Evolutionary conservation across 2,329 filamentous ascomycete genomes (phyloP).

Genomic region (Nothophaeocryptopus gaeumannii): DNA sequence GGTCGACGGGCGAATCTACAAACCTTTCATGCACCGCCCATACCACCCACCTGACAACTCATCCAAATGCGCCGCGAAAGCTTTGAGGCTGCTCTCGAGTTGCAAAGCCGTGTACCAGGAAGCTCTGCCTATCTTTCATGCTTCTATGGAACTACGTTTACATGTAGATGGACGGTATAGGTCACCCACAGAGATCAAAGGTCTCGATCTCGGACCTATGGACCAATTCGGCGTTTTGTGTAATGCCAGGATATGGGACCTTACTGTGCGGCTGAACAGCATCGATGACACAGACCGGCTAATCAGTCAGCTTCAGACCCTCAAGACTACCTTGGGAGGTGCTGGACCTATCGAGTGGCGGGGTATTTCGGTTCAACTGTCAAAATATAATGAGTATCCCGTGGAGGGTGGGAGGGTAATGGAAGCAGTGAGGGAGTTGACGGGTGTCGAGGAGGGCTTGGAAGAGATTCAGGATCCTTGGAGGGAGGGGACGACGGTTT

Average conservation of each 20-base stretch:
- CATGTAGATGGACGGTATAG: slow-evolving; percentile 20
- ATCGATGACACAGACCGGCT: slow-evolving; percentile 15
- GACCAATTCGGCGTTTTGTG: not conserved
- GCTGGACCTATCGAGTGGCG: slow-evolving; percentile 10
- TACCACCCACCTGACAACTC: slow-evolving; percentile 20
- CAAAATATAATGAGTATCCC: slow-evolving; percentile 12
- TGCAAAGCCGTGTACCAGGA: slow-evolving; percentile 46
- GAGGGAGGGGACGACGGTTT: slow-evolving; percentile 15
- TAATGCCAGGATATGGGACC: slow-evolving; percentile 14
- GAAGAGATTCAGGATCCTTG: slow-evolving; percentile 16
- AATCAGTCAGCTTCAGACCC: slow-evolving; percentile 11
- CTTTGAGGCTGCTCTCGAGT: slow-evolving; percentile 37
- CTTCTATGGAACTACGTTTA: slow-evolving; percentile 16
- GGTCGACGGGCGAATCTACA: slow-evolving; percentile 29
- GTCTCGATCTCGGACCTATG: slow-evolving; percentile 15
- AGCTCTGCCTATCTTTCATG: slow-evolving; percentile 43
- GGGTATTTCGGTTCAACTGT: slow-evolving; percentile 17
- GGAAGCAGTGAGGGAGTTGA: slow-evolving; percentile 12
- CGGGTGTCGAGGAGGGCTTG: slow-evolving; percentile 6
- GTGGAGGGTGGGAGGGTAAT: slow-evolving; percentile 10
- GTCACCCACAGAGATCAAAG: slow-evolving; percentile 13
- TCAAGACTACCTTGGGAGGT: slow-evolving; percentile 4
- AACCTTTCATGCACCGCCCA: slow-evolving; percentile 34
- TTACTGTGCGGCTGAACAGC: slow-evolving; percentile 14
- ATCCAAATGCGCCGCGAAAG: slow-evolving; percentile 15